These are phyloP conservation scores for Berberis thunbergii DNA, from an alignment of 164 flowering plant species.

Conservation along the genomic window DNA sequence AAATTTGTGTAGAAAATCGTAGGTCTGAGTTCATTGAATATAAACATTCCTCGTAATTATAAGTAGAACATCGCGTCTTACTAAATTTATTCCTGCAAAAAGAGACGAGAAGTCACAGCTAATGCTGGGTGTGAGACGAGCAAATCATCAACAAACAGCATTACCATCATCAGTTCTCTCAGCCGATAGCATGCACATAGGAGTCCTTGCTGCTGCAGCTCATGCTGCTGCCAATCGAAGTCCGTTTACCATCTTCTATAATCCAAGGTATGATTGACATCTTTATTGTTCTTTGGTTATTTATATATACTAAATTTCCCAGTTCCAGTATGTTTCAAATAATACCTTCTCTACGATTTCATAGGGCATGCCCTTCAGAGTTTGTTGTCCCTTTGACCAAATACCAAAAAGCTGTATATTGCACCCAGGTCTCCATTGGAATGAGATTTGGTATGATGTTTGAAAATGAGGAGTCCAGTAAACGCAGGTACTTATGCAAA, in stretches of 20 bases:
- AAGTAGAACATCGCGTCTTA: neutral
- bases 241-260: slow-evolving; percentile 84
- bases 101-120: slow-evolving; percentile 95
- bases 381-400: slow-evolving; percentile 75
- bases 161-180: slow-evolving; percentile 93
- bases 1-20: no score
- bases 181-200: slow-evolving; percentile 98
- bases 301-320: slow-evolving; percentile 5
- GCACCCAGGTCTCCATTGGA: slow-evolving; percentile 74
- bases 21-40: no score
- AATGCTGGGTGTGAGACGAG: slow-evolving; percentile 83
- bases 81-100: neutral
- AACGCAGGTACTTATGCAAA: slow-evolving; percentile 56
- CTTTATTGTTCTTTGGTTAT: neutral
- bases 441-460: slow-evolving; percentile 99
- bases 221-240: slow-evolving; percentile 92
- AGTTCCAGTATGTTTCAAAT: neutral
- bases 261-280: slow-evolving; percentile 56
- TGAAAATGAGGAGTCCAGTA: slow-evolving; percentile 96
- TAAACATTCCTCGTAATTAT: no score
- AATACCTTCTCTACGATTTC: neutral
- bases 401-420: slow-evolving; percentile 65
- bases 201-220: slow-evolving; percentile 99
- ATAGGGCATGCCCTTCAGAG: slow-evolving; percentile 89
- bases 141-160: slow-evolving; percentile 79